Base-by-base conservation (phyloP, 2,329 filamentous ascomycete species). In the Stachybotrys echinatus region DNA sequence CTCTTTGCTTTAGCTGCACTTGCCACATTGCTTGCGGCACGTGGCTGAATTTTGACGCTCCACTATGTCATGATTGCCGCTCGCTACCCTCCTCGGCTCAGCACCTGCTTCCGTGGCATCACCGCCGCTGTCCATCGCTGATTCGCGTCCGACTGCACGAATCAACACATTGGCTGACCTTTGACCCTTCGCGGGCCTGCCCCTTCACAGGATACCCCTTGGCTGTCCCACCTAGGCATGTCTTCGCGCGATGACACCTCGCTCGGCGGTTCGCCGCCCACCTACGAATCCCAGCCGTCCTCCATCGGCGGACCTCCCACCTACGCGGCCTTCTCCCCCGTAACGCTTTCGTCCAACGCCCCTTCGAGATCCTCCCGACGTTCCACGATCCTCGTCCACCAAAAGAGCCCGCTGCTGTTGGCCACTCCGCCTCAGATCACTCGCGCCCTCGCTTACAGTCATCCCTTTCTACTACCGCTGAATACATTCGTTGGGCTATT, bases 401-500 rank as follows among this genome's bases (percentile, higher is more conserved):
- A 96, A 68, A 99, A 97, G 72, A 96, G 90, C 17, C 94, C 94
- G 12, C 73, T 99, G 43, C 79, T 99, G 18, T 85, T 95, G 52
- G 91, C 92, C 17, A 99, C 94, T 10, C 94, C 94, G 42, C 94
- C 94, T 2, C 89, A 96, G 65, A 87, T 99, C 65, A 99, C 94
- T 3, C 84, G 94, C 59, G 92, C 92, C 14, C 79, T 99, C 52
- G 92, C 92, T 55, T 96, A 97, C 67, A 96, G 92, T 55, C 92
- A 99, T 65, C 92, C 94, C 0, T 97, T 96, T 65, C 76, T 99
- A 7, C 75, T 96, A 7, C 91, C 92, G 6, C 74, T 97, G 50
- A 97, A 96, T 67, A 88, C 87, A 63, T 70, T 95, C 17, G 87
- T 81, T 3, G 94, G 92, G 0, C 74, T 99, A 53, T 64, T 99